Base-by-base conservation (phyloP, 768 basidiomycete genomes). In the Boletus sp. region DNA sequence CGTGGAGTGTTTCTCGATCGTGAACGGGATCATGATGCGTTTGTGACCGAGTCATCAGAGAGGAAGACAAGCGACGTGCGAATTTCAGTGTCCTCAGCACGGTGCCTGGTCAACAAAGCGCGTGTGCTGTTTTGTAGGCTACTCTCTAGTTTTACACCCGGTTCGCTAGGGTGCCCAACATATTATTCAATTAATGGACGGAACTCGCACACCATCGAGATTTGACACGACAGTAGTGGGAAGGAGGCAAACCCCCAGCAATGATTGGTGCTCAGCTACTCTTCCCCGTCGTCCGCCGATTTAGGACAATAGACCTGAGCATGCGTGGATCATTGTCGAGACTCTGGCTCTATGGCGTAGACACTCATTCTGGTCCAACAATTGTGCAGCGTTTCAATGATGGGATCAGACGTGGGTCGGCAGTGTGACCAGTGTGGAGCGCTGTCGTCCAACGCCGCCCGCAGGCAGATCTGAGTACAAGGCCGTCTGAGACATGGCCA, bases 331-430 rank as follows among this genome's bases (percentile, higher is more conserved):
- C 29, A 47, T 47, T 34, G 45, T 51, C 21, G 14, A 29, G 9
- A n/a, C n/a, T n/a, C n/a, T 10, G 19, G 17, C 46, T 32, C 29
- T n/a, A 15, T 11, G 30, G 7, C 29, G 11, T n/a, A 29, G 15
- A 13, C 7, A n/a, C n/a, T 27, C 45, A 33, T 46, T 58, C 13
- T 34, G 13, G 43, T 59, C 30, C 35, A 59, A 58, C 57, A 58
- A 58, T n/a, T n/a, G n/a, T 54, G 57, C 25, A 25, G 17, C 25
- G 29, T 40, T n/a, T 30, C 41, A 45, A n/a, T n/a, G n/a, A n/a
- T n/a, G 25, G 15, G 27, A 21, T 29, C 29, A 15, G 21, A 14
- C n/a, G 9, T 10, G 38, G 7, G 37, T 33, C 10, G 32, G 34
- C 7, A 15, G 34, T 13, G 13, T 45, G 44, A n/a, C n/a, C n/a